phyloP scores from a whole-genome alignment of 2,329 filamentous ascomycete genomes.

The Pezicula rhizophila region DNA sequence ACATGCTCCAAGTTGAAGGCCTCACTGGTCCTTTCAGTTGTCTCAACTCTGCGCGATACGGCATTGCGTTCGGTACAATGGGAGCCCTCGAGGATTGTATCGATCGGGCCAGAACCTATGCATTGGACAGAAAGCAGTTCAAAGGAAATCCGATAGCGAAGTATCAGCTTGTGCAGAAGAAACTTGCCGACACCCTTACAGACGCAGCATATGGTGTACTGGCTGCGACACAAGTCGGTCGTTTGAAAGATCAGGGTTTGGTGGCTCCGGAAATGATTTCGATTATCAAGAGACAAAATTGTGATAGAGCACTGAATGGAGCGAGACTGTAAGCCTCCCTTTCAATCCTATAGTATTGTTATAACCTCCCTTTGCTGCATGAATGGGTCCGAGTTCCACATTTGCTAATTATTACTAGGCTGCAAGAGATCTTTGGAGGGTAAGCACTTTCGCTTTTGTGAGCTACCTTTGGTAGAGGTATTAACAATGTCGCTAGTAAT shows the following conservation, averaged over 20 bases:
- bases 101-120: conserved; percentile 71
- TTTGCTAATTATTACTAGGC: conserved; percentile 63
- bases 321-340: no score
- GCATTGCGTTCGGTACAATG: conserved; percentile 90
- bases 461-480: conserved; percentile 66
- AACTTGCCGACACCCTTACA: conserved; percentile 85
- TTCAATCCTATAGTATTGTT: no score
- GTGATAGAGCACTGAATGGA: conserved; percentile 82
- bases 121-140: conserved; percentile 93
- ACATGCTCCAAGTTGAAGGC: conserved; percentile 93
- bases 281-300: conserved; percentile 97
- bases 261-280: conserved; percentile 91
- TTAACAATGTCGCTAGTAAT: conserved; percentile 42
- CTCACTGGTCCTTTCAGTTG: conserved; percentile 87
- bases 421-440: conserved; percentile 97
- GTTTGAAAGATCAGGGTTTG: conserved; percentile 87
- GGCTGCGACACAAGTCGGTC: conserved; percentile 82
- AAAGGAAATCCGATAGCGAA: conserved; percentile 90
- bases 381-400: no score
- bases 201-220: conserved; percentile 89
- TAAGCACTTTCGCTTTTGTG: conserved; percentile 57
- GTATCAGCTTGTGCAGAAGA: conserved; percentile 97
- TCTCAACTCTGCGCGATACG: conserved; percentile 86
- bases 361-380: no score
- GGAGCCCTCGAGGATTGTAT: conserved; percentile 93